Base-by-base conservation (phyloP, 495 filamentous ascomycete species). In the Pyronema omphalodes region DNA sequence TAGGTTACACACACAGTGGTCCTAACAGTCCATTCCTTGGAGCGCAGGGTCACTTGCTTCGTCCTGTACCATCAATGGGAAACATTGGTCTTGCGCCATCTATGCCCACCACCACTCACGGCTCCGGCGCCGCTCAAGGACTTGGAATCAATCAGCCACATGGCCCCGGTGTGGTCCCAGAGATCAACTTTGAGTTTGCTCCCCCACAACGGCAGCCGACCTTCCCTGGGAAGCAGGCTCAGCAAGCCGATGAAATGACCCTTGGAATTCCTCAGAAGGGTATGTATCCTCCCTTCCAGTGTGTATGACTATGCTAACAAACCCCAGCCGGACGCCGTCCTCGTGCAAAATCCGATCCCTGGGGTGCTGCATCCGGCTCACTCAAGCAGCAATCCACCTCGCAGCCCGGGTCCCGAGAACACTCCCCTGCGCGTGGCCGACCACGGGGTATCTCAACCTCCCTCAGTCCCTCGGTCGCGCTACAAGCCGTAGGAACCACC, bases 121-220 rank as follows among this genome's bases (percentile, higher is more conserved):
- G 39, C 17, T 43, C 39, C 17, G 39, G 39, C 12, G 39, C 39
- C 1, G 12, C 33, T 29, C 23, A 29, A 29, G 23, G 23, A 1
- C 23, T 65, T 78, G 33, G 68, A 69, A 46, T 73, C 23, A 29
- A 29, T 5, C 23, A 29, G 5, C 23, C 23, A 29, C 23, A 29
- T 75, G 49, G 67, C 68, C 17, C 66, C 55, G 37, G 58, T 59
- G 18, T 71, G 68, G 50, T 69, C 69, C 86, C 86, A 0, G 84
- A 87, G 41, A 95, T 98, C 65, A 91, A 88, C 61, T 86, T 98
- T 58, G 82, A 93, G 65, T 86, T 86, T 66, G 91, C 89, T 5
- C 89, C 89, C 18, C 69, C 73, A 14, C 76, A 86, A 9, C 71
- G 75, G 46, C 81, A 77, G 60, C 76, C 71, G 18, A 80, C 74